A percentile compares a stretch with the other conserved stretches of the same genome.
These are phyloP conservation scores for Diutina catenulata DNA, from an alignment of 1,139 yeast species.

Conservation along the genomic window DNA sequence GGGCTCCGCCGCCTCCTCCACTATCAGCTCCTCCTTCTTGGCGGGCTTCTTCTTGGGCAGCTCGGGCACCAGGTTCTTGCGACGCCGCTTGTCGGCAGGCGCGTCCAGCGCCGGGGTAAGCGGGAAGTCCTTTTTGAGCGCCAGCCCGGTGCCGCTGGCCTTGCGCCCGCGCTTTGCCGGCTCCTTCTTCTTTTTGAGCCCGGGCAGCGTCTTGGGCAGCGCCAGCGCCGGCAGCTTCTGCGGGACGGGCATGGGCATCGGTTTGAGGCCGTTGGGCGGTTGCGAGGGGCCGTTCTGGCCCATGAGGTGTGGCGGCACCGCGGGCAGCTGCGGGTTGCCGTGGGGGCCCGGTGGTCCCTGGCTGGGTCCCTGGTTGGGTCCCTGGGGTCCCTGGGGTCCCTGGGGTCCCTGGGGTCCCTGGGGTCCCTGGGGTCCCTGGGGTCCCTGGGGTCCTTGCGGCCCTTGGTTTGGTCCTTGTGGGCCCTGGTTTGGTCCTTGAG, in stretches of 20 bases:
- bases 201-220: conserved; percentile 25
- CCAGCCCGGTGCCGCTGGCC: conserved; percentile 26
- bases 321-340: too few relatives aligned
- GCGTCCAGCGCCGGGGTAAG: conserved; percentile 34
- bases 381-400: too few relatives aligned
- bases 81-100: conserved; percentile 11
- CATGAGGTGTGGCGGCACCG: conserved; percentile 7
- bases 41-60: conserved; percentile 23
- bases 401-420: too few relatives aligned
- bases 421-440: too few relatives aligned
- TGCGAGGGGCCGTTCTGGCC: conserved; percentile 7
- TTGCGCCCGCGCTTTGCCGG: conserved; percentile 12
- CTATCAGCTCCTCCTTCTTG: conserved; percentile 16
- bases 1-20: conserved; percentile 13
- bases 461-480: too few relatives aligned
- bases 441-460: too few relatives aligned
- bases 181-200: conserved; percentile 2
- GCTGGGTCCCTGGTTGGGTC: too few relatives aligned
- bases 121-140: conserved; percentile 26
- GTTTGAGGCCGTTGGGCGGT: conserved; percentile 9
- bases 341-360: too few relatives aligned
- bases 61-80: conserved; percentile 12
- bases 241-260: conserved; percentile 3
- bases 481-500: too few relatives aligned
- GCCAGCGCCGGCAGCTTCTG: conserved; percentile 12